These are phyloP conservation scores for Gentiana dahurica DNA, from an alignment of 257 asterid species.

Conservation along the genomic window DNA sequence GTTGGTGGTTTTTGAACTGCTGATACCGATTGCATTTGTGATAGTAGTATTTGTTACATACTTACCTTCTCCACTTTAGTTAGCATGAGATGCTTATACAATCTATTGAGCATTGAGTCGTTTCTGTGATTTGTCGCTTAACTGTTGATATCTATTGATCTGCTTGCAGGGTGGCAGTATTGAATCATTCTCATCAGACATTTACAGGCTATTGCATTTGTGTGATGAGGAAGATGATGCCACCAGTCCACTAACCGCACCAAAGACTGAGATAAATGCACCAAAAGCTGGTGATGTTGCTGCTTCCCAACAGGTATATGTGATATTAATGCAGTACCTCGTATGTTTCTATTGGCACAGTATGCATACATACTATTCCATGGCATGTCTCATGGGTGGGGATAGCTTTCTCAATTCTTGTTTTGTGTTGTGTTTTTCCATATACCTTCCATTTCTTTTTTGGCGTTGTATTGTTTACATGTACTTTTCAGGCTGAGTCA, in stretches of 20 bases:
- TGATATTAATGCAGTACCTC: neutral
- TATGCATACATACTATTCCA: too few relatives aligned
- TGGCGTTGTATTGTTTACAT: neutral
- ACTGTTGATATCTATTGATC: conserved; percentile 14
- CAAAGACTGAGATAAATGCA: conserved; percentile 72
- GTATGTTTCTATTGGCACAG: too few relatives aligned
- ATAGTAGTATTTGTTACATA: neutral
- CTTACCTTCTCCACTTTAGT: neutral
- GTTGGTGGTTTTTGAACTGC: neutral
- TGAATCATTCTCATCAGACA: conserved; percentile 63
- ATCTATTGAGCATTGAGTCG: neutral
- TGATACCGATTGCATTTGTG: neutral
- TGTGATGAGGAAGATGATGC: conserved; percentile 98
- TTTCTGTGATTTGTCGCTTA: neutral
- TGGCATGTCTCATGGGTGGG: too few relatives aligned
- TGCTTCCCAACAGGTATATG: conserved; percentile 50
- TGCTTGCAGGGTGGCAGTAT: conserved; percentile 72
- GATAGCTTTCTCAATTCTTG: too few relatives aligned
- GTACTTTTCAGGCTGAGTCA: neutral
- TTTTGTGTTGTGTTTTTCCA: too few relatives aligned
- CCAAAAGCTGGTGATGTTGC: conserved; percentile 40
- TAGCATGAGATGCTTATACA: neutral
- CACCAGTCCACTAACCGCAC: conserved; percentile 74
- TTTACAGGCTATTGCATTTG: conserved; percentile 68
- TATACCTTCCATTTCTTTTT: too few relatives aligned